These are phyloP conservation scores for Verruconis gallopava DNA, from an alignment of 2,329 filamentous ascomycete species.

Conservation along the genomic window DNA sequence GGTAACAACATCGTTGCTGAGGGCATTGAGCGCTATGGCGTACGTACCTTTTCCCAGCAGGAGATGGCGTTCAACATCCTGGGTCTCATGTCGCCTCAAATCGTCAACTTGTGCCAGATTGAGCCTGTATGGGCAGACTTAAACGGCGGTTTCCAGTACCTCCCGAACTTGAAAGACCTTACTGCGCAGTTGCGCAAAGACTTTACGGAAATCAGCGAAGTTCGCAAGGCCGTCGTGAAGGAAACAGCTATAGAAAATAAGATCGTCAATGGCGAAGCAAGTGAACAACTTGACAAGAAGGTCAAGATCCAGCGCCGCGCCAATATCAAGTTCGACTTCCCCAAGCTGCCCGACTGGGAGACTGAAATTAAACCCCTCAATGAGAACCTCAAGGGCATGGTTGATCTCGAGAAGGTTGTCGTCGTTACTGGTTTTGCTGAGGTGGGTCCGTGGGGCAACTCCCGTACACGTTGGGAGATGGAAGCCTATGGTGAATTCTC, in stretches of 20 bases:
- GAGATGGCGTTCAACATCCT: constrained; percentile 99
- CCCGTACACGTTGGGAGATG: constrained; percentile 98
- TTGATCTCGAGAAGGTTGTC: constrained; percentile 94
- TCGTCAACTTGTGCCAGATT: constrained; percentile 89
- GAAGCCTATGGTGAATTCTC: constrained; percentile 95
- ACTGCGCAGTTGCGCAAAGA: constrained; percentile 92
- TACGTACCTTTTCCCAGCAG: constrained; percentile 96
- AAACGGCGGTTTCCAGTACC: constrained; percentile 95
- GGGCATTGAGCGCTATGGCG: constrained; percentile 89
- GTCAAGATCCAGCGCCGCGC: constrained; percentile 85
- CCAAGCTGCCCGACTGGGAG: constrained; percentile 81
- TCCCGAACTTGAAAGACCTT: constrained; percentile 84
- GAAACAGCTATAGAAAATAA: constrained; percentile 96
- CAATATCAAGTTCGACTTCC: constrained; percentile 98
- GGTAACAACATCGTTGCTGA: constrained; percentile 97
- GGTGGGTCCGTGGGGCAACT: constrained; percentile 96
- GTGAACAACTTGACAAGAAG: constrained; percentile 88
- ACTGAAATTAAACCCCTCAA: constrained; percentile 81
- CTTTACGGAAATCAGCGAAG: constrained; percentile 87
- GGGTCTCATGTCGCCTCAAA: constrained; percentile 84
- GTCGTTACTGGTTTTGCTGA: constrained; percentile 96
- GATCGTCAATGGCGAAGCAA: constrained; percentile 86
- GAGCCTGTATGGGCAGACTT: constrained; percentile 95
- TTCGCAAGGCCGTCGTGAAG: constrained; percentile 85
- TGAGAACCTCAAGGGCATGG: constrained; percentile 85